phyloP scores from a whole-genome alignment of 352 stramenopile species.

The Globisporangium acanthophoron region DNA sequence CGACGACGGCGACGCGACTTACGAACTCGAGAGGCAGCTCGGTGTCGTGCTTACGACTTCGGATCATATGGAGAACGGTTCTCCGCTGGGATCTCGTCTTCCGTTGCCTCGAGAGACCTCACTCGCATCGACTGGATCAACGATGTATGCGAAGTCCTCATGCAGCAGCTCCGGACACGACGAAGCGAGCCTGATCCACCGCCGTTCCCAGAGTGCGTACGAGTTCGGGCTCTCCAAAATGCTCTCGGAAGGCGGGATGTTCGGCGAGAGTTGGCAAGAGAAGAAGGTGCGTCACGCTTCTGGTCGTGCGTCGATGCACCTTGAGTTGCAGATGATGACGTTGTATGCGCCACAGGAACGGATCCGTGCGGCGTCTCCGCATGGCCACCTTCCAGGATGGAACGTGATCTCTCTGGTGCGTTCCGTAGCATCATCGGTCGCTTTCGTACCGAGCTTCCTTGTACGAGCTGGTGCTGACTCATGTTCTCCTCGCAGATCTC shows the following conservation, averaged over 20 bases:
- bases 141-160: background rate
- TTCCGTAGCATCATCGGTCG: background rate
- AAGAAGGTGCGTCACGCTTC: slow-evolving; percentile 65
- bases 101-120: background rate
- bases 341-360: slow-evolving; percentile 35
- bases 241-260: slow-evolving; percentile 51
- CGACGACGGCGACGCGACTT: background rate
- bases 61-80: background rate
- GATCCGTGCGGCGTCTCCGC: slow-evolving; percentile 81
- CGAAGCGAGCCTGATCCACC: slow-evolving; percentile 36
- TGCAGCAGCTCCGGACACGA: slow-evolving; percentile 12
- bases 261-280: slow-evolving; percentile 93
- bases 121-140: slow-evolving; percentile 4
- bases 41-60: background rate
- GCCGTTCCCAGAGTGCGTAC: slow-evolving; percentile 57
- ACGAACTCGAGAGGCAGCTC: slow-evolving; percentile 12
- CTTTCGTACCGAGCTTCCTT: background rate
- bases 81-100: background rate
- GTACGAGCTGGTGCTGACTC: background rate
- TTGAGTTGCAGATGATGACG: background rate
- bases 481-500: slow-evolving; percentile 62
- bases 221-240: slow-evolving; percentile 64
- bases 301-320: background rate
- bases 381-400: slow-evolving; percentile 85
- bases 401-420: slow-evolving; percentile 89